Evolutionary conservation across 352 stramenopile genomes (phyloP).

Genomic region (Pythium aquatile): DNA sequence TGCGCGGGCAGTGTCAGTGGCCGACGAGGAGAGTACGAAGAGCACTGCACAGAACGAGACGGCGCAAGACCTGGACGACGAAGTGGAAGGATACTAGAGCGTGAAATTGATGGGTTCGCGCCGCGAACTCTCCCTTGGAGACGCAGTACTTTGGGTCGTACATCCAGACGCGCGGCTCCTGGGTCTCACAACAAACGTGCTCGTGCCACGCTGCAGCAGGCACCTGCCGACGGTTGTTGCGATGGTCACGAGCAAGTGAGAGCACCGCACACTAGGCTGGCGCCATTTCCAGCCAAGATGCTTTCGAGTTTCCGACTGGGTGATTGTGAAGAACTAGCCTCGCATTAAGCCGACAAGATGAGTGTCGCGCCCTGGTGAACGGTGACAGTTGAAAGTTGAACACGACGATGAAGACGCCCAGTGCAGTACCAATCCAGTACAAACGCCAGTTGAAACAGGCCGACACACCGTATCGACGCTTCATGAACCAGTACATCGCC

Average conservation of each 20-base stretch:
- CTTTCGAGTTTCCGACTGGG: no score
- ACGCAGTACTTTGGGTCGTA: no score
- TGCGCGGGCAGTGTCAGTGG: neutral
- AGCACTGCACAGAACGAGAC: neutral
- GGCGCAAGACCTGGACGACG: neutral
- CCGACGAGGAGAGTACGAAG: neutral
- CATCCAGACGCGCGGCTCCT: no score
- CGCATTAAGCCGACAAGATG: neutral
- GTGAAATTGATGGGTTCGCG: neutral
- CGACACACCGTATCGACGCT: conserved; percentile 27
- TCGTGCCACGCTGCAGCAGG: no score
- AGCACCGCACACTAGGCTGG: no score
- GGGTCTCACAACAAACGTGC: no score
- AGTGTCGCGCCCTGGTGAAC: conserved; percentile 15
- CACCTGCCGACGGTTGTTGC: no score
- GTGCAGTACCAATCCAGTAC: conserved; percentile 37
- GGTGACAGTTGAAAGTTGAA: neutral
- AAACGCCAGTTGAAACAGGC: conserved; percentile 34
- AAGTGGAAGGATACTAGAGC: conserved; percentile 1
- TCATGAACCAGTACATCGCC: conserved; percentile 26
- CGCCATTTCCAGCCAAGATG: no score
- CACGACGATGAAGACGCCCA: conserved; percentile 24
- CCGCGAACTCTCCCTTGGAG: no score
- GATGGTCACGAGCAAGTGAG: no score
- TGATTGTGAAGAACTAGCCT: neutral